Base-by-base conservation (phyloP, 202 grass and related monocot species). In the Zizania palustris region DNA sequence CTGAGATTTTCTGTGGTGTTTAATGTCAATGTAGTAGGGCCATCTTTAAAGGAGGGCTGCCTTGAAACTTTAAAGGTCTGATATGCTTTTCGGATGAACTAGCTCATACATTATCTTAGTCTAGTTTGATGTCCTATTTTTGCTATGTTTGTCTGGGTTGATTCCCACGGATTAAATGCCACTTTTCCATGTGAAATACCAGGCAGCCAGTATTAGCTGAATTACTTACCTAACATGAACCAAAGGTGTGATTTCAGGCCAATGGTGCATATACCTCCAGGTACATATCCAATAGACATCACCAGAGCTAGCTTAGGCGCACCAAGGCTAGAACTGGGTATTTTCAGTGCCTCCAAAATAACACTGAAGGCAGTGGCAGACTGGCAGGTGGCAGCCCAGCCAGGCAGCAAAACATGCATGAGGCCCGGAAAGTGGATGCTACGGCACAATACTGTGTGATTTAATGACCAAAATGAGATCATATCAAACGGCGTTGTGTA, bases 201-300 rank as follows among this genome's bases (percentile, higher is more conserved):
- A 41, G 34, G 58, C 4, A 41, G 35, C 2, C 39, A 34, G 59
- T 72, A 72, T 46, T 59, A 2, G 0, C 38, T 65, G 11, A 53
- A 76, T 61, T 60, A 7, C 40, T 48, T 44, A 56, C 39, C 63
- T 43, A 80, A 11, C 63, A 38, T 80, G 18, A 42, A 63, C 68
- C 20, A 65, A 62, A 39, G 7, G 63, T 77, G 49, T 39, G 16
- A 45, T 68, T 75, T 44, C 7, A 3, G 22, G n/a, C 43, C 28
- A 37, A 63, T 21, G 10, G 38, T 73, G 48, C 4, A 45, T 39
- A 37, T 57, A 14, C 33, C 45, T 63, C 20, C 20, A 46, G 70
- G 33, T 83, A 39, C 41, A 83, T 18, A 22, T 74, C 51, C 2
- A 39, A 38, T 74, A 66, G 18, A 69, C 34, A 69, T 50, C 4